A percentile compares a stretch with the other conserved stretches of the same genome.
phyloP scores from a whole-genome alignment of 768 basidiomycete genomes.

The Floccularia luteovirens region DNA sequence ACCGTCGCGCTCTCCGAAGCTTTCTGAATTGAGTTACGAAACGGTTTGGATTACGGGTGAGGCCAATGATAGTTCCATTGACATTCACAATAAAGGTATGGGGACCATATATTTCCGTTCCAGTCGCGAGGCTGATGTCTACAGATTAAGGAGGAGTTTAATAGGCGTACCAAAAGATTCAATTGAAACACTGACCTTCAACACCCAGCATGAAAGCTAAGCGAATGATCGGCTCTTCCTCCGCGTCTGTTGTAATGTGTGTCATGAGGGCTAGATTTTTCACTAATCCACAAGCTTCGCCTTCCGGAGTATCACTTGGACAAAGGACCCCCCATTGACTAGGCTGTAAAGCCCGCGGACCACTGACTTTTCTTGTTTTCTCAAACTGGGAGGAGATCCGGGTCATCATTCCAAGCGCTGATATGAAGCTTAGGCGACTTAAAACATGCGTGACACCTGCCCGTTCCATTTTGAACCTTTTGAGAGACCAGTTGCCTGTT shows the following conservation, averaged over 20 bases:
- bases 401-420: constrained; percentile 99
- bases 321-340: constrained; percentile 99
- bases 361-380: constrained; percentile 98
- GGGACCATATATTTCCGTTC: constrained; percentile 92
- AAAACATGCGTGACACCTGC: constrained; percentile 98
- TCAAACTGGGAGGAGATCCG: constrained; percentile 98
- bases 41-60: constrained; percentile 76
- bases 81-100: constrained; percentile 94
- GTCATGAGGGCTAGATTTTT: constrained; percentile 99
- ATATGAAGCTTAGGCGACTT: constrained; percentile 91
- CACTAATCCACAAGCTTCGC: constrained; percentile 97
- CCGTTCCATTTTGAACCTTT: constrained; percentile 99
- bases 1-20: constrained; percentile 82
- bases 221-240: constrained; percentile 88
- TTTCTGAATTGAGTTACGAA: constrained; percentile 91
- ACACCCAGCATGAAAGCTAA: constrained; percentile 94
- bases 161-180: constrained; percentile 1
- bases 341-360: constrained; percentile 93
- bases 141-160: constrained; percentile 9
- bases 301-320: constrained; percentile 98
- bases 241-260: constrained; percentile 98
- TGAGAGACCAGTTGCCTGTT: constrained; percentile 98
- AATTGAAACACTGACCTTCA: constrained; percentile 54
- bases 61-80: constrained; percentile 92
- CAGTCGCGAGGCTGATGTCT: constrained; percentile 91